phyloP scores from a whole-genome alignment of 495 filamentous ascomycete species.

The Lophiostoma macrostomum region DNA sequence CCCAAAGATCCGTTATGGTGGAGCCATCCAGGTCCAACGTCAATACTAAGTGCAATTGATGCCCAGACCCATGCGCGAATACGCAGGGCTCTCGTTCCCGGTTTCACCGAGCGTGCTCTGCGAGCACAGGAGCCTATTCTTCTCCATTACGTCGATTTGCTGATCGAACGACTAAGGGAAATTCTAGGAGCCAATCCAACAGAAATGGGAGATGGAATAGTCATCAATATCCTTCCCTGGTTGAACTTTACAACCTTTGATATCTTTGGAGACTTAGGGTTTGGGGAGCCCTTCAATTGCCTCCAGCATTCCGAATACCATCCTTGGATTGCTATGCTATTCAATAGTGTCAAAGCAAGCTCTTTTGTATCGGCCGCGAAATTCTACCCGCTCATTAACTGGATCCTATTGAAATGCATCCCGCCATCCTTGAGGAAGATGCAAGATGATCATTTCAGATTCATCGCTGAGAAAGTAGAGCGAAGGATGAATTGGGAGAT shows the following conservation, averaged over 20 bases:
- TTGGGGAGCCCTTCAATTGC: conserved; percentile 7
- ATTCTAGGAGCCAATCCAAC: no score
- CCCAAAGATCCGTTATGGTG: conserved; percentile 34
- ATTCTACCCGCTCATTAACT: background rate
- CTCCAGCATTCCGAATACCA: conserved; percentile 2
- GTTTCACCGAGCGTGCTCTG: conserved; percentile 35
- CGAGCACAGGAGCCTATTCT: conserved; percentile 34
- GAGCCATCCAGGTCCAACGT: conserved; percentile 9
- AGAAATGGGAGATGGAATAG: background rate
- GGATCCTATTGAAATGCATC: background rate
- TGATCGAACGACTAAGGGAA: conserved; percentile 34
- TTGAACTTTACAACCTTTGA: conserved; percentile 12
- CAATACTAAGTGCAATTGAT: conserved; percentile 28
- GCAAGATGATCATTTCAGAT: conserved; percentile 2
- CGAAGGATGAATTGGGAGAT: conserved; percentile 4
- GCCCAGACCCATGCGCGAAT: conserved; percentile 28
- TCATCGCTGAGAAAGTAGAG: background rate
- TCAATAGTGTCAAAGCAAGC: conserved; percentile 5
- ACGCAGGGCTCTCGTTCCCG: conserved; percentile 26
- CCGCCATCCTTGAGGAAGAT: conserved; percentile 7
- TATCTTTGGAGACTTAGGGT: conserved; percentile 7
- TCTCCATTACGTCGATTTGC: conserved; percentile 28
- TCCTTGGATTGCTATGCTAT: conserved; percentile 5
- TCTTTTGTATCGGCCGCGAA: background rate
- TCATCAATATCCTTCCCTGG: conserved; percentile 1